A percentile compares a stretch with the other conserved stretches of the same genome.
These are phyloP conservation scores for Bacterosira constricta DNA, from an alignment of 108 stramenopile species.

Conservation along the genomic window DNA sequence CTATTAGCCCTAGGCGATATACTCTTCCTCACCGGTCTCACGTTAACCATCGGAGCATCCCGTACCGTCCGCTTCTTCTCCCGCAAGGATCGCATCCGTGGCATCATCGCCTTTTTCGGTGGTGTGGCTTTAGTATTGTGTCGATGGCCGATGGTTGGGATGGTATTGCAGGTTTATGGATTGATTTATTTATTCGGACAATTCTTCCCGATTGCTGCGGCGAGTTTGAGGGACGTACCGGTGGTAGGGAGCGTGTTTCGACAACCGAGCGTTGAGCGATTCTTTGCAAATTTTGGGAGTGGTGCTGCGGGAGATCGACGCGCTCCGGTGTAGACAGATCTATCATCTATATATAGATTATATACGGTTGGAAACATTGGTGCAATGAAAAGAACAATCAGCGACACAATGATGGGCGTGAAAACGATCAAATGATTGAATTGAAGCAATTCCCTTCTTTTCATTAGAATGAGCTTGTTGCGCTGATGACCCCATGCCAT, in stretches of 20 bases:
- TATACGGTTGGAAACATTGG: too few relatives aligned
- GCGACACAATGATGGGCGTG: not conserved
- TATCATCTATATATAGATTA: too few relatives aligned
- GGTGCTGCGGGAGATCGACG: slow-evolving; percentile 25
- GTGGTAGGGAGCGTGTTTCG: slow-evolving; percentile 77
- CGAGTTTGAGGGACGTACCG: slow-evolving; percentile 82
- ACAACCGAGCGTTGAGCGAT: slow-evolving; percentile 70
- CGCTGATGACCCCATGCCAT: too few relatives aligned
- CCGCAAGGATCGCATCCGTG: slow-evolving; percentile 77
- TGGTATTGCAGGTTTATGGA: slow-evolving; percentile 85
- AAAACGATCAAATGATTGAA: too few relatives aligned
- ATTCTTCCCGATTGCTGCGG: slow-evolving; percentile 90
- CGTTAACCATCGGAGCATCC: slow-evolving; percentile 81
- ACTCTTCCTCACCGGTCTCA: slow-evolving; percentile 82
- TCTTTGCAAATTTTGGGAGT: slow-evolving; percentile 75
- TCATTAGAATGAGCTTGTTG: too few relatives aligned
- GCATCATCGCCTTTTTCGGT: slow-evolving; percentile 89
- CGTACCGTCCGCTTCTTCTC: slow-evolving; percentile 89
- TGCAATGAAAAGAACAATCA: not conserved
- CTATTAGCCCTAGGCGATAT: slow-evolving; percentile 89
- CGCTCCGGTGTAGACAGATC: slow-evolving; percentile 48
- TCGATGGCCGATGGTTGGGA: slow-evolving; percentile 87
- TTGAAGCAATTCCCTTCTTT: too few relatives aligned
- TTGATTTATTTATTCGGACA: slow-evolving; percentile 91
- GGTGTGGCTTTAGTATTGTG: slow-evolving; percentile 81